phyloP scores from a whole-genome alignment of 2,329 filamentous ascomycete genomes.

The Colletotrichum brevisporum region DNA sequence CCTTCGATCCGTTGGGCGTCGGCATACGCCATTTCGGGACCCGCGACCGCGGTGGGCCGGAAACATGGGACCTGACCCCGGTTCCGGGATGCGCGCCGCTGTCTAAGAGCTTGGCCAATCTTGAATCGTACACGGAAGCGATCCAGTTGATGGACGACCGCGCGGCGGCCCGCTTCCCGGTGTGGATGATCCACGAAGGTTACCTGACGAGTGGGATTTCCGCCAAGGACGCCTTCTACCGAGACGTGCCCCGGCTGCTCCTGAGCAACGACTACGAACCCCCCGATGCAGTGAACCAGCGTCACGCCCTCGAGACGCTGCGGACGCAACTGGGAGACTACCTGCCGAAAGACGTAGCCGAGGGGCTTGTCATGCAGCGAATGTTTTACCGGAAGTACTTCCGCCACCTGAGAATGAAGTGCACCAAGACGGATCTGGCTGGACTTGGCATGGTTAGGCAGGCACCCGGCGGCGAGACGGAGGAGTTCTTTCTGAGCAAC shows the following conservation, averaged over 20 bases:
- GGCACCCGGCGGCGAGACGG: slow-evolving; percentile 28
- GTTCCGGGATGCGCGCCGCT: slow-evolving; percentile 36
- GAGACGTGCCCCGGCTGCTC: slow-evolving; percentile 29
- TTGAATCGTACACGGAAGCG: slow-evolving; percentile 38
- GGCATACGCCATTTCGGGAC: slow-evolving; percentile 39
- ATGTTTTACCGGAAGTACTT: slow-evolving; percentile 42
- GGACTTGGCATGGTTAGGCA: slow-evolving; percentile 39
- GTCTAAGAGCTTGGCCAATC: slow-evolving; percentile 31
- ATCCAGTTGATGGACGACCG: slow-evolving; percentile 40
- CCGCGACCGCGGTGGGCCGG: slow-evolving; percentile 35
- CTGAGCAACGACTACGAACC: slow-evolving; percentile 38
- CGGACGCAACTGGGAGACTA: slow-evolving; percentile 30
- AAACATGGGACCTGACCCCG: slow-evolving; percentile 40
- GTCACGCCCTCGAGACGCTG: slow-evolving; percentile 27
- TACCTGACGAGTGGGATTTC: slow-evolving; percentile 36
- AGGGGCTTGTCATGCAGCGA: slow-evolving; percentile 36
- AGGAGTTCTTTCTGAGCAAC: slow-evolving; percentile 39
- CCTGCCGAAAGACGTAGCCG: slow-evolving; percentile 22
- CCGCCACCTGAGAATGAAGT: slow-evolving; percentile 38
- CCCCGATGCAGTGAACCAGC: slow-evolving; percentile 33
- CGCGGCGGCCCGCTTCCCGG: slow-evolving; percentile 35
- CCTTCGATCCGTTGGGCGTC: slow-evolving; percentile 36
- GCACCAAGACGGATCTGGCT: slow-evolving; percentile 38
- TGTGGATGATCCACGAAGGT: slow-evolving; percentile 41
- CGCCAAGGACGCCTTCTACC: slow-evolving; percentile 36